Percentiles rank a stretch among this genome's conserved stretches.
Conservation (phyloP, 1,284 basidiomycete species). For the Chalciporus sp. region DNA sequence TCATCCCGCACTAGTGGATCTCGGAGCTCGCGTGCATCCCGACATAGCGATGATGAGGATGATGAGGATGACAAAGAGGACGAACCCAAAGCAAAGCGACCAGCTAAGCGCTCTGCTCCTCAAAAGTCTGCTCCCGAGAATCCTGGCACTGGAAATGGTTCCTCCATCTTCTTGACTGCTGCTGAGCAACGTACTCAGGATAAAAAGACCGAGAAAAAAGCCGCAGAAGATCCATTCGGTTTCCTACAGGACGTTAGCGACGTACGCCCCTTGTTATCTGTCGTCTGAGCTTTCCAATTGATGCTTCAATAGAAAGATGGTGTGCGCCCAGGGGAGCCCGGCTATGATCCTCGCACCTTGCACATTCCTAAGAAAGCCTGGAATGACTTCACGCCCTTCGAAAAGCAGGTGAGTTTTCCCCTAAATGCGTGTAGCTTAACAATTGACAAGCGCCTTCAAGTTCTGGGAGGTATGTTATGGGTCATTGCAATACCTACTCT, state of each 20-base stretch:
- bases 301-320: constrained; percentile 71
- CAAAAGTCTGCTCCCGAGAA: constrained; percentile 33
- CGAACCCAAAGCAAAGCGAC: constrained; percentile 38
- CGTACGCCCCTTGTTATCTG: constrained; percentile 42
- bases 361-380: constrained; percentile 81
- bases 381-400: constrained; percentile 92
- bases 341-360: constrained; percentile 94
- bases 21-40: constrained; percentile 38
- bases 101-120: constrained; percentile 26
- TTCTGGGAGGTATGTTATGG: constrained; percentile 78
- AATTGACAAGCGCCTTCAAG: constrained; percentile 39
- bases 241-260: constrained; percentile 83
- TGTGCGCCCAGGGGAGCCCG: constrained; percentile 75
- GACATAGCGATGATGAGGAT: constrained; percentile 35
- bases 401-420: constrained; percentile 70
- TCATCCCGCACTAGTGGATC: constrained; percentile 45
- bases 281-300: neutral
- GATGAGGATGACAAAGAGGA: constrained; percentile 37
- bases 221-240: constrained; percentile 77
- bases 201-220: constrained; percentile 83
- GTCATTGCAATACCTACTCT: neutral
- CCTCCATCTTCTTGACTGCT: constrained; percentile 72
- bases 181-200: constrained; percentile 80
- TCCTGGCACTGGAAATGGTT: constrained; percentile 22
- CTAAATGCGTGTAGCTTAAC: neutral